phyloP scores from a whole-genome alignment of 345 rosid genomes.

The Pseudoturritis turrita region DNA sequence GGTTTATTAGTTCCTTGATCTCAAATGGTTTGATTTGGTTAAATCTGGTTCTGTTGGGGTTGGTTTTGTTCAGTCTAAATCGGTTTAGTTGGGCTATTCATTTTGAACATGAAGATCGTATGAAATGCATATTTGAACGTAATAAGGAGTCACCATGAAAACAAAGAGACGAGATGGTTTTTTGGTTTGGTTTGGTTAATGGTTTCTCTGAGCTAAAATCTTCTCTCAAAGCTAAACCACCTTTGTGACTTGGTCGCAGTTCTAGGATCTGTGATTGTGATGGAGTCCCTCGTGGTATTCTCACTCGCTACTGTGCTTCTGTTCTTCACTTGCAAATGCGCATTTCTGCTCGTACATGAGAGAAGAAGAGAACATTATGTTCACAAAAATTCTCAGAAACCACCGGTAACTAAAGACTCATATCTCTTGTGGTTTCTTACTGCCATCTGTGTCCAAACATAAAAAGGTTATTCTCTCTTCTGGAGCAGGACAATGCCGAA shows the following conservation, averaged over 20 bases:
- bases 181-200: neutral
- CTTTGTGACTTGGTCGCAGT: slow-evolving; percentile 38
- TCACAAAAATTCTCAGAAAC: slow-evolving; percentile 17
- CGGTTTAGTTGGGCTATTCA: neutral
- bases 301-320: slow-evolving; percentile 54
- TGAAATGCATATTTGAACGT: neutral
- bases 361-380: slow-evolving; percentile 13
- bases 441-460: neutral
- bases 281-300: slow-evolving; percentile 50
- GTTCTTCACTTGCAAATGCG: slow-evolving; percentile 74
- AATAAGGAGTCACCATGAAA: no score
- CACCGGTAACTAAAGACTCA: slow-evolving; percentile 28
- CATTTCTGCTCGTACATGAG: slow-evolving; percentile 52
- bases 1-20: neutral
- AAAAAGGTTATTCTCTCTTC: neutral
- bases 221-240: neutral
- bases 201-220: no score
- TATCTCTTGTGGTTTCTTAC: neutral
- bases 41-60: neutral
- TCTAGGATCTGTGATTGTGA: slow-evolving; percentile 48
- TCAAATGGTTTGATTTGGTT: neutral
- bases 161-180: no score
- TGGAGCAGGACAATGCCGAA: slow-evolving; percentile 3
- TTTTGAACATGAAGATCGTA: neutral
- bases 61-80: neutral